phyloP scores from a whole-genome alignment of 139 green algal species.

The Tetraselmis striata region DNA sequence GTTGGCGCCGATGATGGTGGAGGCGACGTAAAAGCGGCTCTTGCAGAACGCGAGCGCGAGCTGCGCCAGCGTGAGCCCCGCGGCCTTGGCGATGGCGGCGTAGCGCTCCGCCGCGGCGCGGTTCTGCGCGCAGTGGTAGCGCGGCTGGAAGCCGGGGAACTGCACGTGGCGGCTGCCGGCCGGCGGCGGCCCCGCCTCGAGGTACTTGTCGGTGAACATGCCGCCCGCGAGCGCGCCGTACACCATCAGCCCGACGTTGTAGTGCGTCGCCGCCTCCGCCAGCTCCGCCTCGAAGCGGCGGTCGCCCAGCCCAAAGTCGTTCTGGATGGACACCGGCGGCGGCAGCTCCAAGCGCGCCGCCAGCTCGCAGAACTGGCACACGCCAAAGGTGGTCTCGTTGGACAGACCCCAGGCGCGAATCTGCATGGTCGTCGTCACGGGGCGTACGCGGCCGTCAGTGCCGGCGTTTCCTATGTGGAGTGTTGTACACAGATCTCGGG shows the following conservation, averaged over 20 bases:
- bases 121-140: constrained; percentile 35
- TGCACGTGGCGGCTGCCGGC: constrained; percentile 18
- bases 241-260: constrained; percentile 55
- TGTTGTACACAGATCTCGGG: too few relatives aligned
- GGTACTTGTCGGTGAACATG: constrained; percentile 72
- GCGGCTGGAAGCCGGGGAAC: constrained; percentile 37
- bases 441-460: neutral
- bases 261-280: constrained; percentile 51
- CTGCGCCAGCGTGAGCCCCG: constrained; percentile 39
- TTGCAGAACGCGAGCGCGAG: constrained; percentile 52
- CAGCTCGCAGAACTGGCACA: constrained; percentile 50
- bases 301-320: constrained; percentile 60
- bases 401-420: constrained; percentile 53
- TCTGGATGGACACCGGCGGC: constrained; percentile 69
- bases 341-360: constrained; percentile 53
- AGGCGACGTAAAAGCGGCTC: constrained; percentile 23
- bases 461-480: neutral
- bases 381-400: constrained; percentile 77
- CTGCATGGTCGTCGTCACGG: neutral
- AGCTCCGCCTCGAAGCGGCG: constrained; percentile 51
- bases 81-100: constrained; percentile 48
- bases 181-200: neutral
- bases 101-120: constrained; percentile 46
- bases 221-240: constrained; percentile 53
- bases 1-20: constrained; percentile 54